Evolutionary conservation across 305 asterid species (phyloP).

Genomic region (Solanum chacoense): DNA sequence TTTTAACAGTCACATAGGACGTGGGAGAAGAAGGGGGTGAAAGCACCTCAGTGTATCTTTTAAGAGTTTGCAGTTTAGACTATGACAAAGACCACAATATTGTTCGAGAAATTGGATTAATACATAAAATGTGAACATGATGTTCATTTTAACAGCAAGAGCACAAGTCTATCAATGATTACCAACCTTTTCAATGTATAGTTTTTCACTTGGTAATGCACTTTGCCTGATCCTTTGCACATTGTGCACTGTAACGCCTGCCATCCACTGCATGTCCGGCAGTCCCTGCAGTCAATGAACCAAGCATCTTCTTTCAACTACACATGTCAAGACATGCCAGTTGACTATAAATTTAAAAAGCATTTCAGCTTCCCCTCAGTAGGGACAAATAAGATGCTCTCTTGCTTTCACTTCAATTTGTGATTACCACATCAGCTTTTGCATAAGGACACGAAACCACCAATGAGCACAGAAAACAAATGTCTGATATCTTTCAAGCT

Average conservation of each 20-base stretch:
- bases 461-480: neutral
- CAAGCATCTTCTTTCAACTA: neutral
- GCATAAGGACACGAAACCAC: neutral
- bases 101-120: neutral
- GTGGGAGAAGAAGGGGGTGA: neutral
- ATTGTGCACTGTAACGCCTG: constrained; percentile 84
- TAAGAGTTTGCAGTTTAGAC: neutral
- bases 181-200: constrained; percentile 70
- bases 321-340: neutral
- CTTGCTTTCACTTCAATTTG: neutral
- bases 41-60: neutral
- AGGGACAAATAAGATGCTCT: neutral
- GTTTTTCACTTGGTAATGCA: constrained; percentile 83
- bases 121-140: neutral
- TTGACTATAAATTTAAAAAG: neutral
- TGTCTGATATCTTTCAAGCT: neutral
- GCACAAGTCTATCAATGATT: neutral
- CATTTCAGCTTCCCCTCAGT: neutral
- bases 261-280: constrained; percentile 86
- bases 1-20: neutral
- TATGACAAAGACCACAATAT: neutral
- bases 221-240: constrained; percentile 93
- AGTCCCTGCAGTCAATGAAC: constrained; percentile 47
- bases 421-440: neutral
- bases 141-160: neutral